These are phyloP conservation scores for Vigna reflexopilosa DNA, from an alignment of 306 rosid genomes.

Conservation along the genomic window DNA sequence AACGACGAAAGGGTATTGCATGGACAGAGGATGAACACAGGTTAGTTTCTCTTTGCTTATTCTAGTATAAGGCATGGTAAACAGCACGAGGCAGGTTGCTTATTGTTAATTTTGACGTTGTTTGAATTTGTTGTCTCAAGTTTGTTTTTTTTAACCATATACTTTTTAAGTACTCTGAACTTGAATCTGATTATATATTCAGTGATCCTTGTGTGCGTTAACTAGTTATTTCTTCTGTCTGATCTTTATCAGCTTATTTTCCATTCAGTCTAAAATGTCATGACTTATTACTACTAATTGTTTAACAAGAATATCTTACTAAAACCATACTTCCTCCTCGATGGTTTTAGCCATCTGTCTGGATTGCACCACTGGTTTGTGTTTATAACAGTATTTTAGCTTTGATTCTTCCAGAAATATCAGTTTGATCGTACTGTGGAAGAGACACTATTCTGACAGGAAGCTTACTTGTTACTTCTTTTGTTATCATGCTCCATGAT, in stretches of 20 bases:
- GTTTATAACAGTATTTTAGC: background rate
- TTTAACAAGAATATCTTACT: conserved; percentile 6
- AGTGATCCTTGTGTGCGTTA: conserved; percentile 13
- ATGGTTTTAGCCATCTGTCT: background rate
- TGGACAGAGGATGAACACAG: conserved; percentile 98
- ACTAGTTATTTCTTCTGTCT: conserved; percentile 9
- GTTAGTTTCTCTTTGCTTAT: conserved; percentile 48
- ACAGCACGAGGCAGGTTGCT: conserved; percentile 22
- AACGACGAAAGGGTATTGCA: conserved; percentile 93
- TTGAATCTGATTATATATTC: conserved; percentile 25
- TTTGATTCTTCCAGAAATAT: background rate
- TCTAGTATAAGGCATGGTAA: conserved; percentile 31
- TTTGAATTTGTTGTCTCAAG: conserved; percentile 18
- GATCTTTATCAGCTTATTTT: conserved; percentile 35
- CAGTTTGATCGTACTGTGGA: background rate
- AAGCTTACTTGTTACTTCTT: background rate
- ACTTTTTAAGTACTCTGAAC: conserved; percentile 23
- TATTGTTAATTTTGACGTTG: conserved; percentile 33
- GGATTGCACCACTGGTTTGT: background rate
- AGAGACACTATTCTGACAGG: background rate
- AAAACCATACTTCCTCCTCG: background rate
- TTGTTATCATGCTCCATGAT: background rate
- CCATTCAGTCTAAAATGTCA: conserved; percentile 11
- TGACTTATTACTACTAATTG: conserved; percentile 10
- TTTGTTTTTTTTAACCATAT: conserved; percentile 22